Evolutionary conservation across 768 basidiomycete species (phyloP), one percentile per base, ranked within the genome.

Genomic region (Sarcomyxa edulis): DNA sequence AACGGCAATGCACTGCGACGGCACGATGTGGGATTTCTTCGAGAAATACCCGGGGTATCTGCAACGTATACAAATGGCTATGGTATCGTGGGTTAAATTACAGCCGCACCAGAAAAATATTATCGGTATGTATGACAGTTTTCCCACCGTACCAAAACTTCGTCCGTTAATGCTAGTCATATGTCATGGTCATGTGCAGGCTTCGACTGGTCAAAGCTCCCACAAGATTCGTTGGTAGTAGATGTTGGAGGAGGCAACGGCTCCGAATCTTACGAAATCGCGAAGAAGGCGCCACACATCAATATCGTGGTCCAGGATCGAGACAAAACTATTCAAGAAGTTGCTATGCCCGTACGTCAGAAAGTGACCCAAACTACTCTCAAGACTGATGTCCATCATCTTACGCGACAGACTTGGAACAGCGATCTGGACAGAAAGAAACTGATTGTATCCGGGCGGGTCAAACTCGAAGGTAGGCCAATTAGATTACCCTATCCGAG

Each of bases 221-320:
- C 67, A 1, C 51, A 53, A 14, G 71, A 68, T 9, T 65, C 74
- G 6, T 52, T 75, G 3, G 61, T 84, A 9, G 72, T 84, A 4
- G 83, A 85, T 40, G 79, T 84, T 3, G 82, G 83, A 1, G 83
- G 83, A 10, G 82, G 83, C 3, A 76, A 84, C 23, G 83, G 83
- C 10, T 62, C 64, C 5, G 53, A 60, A 1, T 55, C 59, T 16
- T 47, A 68, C 42, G 40, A 57, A 1, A 48, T 71, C 7, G 59
- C 61, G 1, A 54, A 55, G n/a, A 50, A 55, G 3, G 58, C 58
- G 41, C 65, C 68, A 42, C 27, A 36, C 8, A 47, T 76, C 39
- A 64, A 67, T 29, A 67, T 84, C 44, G 55, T 83, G 12, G 65
- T 84, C 16, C 82, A 85, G 45, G 83, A 85, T 48, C 64, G 71